phyloP scores from a whole-genome alignment of 2,329 filamentous ascomycete species.

The Didymella pinodella region DNA sequence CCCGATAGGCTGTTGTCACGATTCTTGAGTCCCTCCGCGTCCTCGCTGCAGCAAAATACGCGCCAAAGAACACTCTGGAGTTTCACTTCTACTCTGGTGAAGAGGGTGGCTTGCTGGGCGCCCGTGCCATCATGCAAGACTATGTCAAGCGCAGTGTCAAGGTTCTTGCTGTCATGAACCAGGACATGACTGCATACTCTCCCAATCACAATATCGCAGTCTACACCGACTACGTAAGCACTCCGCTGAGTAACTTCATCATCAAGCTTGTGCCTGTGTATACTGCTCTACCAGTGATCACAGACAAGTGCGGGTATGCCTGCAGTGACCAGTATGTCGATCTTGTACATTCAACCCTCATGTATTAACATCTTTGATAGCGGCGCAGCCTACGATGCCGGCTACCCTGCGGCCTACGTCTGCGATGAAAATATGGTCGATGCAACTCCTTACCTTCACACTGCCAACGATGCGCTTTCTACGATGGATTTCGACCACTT shows the following conservation, averaged over 20 bases:
- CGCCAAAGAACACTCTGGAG: constrained; percentile 82
- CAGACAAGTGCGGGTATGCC: constrained; percentile 84
- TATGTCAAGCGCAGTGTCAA: constrained; percentile 69
- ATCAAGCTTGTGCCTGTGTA: constrained; percentile 45
- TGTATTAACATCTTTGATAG: neutral
- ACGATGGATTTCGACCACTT: constrained; percentile 83
- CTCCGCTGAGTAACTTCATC: constrained; percentile 48
- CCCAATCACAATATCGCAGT: constrained; percentile 68
- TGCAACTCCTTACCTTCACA: constrained; percentile 70
- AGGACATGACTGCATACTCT: constrained; percentile 85
- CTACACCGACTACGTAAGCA: constrained; percentile 83
- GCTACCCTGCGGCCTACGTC: constrained; percentile 75
- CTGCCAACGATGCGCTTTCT: constrained; percentile 71
- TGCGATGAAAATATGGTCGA: constrained; percentile 73
- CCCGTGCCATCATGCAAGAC: constrained; percentile 80
- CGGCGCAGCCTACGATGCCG: constrained; percentile 72
- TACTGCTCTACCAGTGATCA: constrained; percentile 71
- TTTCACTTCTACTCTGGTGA: constrained; percentile 97
- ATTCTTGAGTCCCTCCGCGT: constrained; percentile 87
- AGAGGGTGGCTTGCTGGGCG: constrained; percentile 83
- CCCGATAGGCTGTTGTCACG: constrained; percentile 62
- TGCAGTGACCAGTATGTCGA: constrained; percentile 68
- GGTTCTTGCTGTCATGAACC: constrained; percentile 92
- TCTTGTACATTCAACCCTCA: neutral
- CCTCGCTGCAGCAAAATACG: constrained; percentile 73